Evolutionary conservation across 2,329 filamentous ascomycete genomes (phyloP).

Genomic region (Ustilaginoidea virens): DNA sequence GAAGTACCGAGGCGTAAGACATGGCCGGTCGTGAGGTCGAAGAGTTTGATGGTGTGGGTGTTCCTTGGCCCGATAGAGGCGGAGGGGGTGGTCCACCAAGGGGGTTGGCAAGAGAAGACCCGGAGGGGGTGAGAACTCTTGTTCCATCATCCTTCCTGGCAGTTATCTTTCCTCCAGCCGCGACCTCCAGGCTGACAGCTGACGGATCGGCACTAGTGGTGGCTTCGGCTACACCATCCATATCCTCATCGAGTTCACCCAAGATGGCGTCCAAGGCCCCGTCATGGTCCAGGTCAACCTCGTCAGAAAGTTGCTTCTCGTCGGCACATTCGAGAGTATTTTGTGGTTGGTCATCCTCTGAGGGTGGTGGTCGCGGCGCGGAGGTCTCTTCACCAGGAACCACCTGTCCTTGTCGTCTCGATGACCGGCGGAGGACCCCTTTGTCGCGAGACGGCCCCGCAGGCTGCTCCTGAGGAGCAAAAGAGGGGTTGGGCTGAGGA

Average conservation of each 20-base stretch:
- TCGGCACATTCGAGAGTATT: constrained; percentile 83
- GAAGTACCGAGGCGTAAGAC: constrained; percentile 74
- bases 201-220: constrained; percentile 47
- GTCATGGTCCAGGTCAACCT: constrained; percentile 50
- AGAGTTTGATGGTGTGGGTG: constrained; percentile 34
- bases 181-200: constrained; percentile 84
- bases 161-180: constrained; percentile 71
- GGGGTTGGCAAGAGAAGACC: constrained; percentile 12
- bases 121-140: constrained; percentile 63
- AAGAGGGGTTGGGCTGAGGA: constrained; percentile 22
- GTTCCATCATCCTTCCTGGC: constrained; percentile 88
- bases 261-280: constrained; percentile 71
- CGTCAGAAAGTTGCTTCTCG: constrained; percentile 66
- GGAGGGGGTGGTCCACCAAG: constrained; percentile 16
- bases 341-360: constrained; percentile 45
- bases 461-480: constrained; percentile 24
- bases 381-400: constrained; percentile 36
- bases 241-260: constrained; percentile 77
- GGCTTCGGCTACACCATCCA: constrained; percentile 55
- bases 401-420: constrained; percentile 42
- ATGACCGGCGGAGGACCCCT: constrained; percentile 42
- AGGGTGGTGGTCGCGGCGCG: constrained; percentile 33
- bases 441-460: constrained; percentile 42
- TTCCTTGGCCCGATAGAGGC: constrained; percentile 19
- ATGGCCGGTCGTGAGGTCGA: constrained; percentile 43